phyloP scores from a whole-genome alignment of 805 yeast species.

The Nakazawaea molendinolei region DNA sequence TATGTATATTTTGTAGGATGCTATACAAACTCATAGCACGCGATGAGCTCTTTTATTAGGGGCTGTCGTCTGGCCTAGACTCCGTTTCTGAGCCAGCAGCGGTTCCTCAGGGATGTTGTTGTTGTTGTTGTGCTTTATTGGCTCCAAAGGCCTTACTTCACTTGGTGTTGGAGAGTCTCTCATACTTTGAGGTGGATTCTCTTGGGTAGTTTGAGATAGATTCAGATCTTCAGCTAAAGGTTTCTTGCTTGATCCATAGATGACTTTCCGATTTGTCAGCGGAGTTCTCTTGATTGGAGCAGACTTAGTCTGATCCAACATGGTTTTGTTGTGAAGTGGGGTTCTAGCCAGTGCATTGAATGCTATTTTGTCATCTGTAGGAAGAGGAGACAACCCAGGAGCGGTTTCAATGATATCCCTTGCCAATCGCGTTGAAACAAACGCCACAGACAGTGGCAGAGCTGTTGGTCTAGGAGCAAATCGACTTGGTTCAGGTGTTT shows the following conservation, averaged over 20 bases:
- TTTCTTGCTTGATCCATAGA: slow-evolving; percentile 3
- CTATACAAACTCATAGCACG: no score
- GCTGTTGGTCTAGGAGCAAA: no score
- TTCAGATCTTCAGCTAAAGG: slow-evolving; percentile 8
- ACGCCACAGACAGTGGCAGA: slow-evolving; percentile 25
- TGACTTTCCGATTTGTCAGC: slow-evolving; percentile 1
- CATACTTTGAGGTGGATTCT: no score
- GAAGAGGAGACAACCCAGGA: slow-evolving; percentile 15
- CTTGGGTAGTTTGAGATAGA: no score
- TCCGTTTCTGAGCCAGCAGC: neutral
- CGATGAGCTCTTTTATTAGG: slow-evolving; percentile 5
- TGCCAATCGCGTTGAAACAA: slow-evolving; percentile 64
- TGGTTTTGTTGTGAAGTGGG: slow-evolving; percentile 48
- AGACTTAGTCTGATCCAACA: slow-evolving; percentile 54
- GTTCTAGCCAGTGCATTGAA: slow-evolving; percentile 54
- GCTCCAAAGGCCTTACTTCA: no score
- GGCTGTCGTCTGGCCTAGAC: slow-evolving; percentile 4
- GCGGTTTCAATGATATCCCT: slow-evolving; percentile 40
- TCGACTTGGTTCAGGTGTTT: slow-evolving; percentile 6
- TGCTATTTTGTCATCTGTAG: slow-evolving; percentile 31
- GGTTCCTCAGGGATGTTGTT: no score
- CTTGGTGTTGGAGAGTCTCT: no score
- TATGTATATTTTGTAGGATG: no score
- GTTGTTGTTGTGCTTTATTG: no score
- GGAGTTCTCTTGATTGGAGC: slow-evolving; percentile 46